Base-by-base conservation (phyloP, 106 monocot genomes). In the Hemerocallis citrina region DNA sequence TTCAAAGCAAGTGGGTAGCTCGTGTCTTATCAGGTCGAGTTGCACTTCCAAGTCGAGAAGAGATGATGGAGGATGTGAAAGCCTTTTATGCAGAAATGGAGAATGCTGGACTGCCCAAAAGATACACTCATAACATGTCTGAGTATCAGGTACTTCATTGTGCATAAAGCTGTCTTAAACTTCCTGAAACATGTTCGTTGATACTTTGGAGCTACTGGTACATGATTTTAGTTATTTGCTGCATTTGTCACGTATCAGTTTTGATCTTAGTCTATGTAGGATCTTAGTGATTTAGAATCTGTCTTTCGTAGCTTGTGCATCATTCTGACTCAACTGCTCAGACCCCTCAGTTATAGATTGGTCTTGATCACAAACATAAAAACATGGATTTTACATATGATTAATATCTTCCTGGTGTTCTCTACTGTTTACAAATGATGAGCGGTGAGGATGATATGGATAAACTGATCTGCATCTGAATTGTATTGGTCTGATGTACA, bases 1-100 rank as follows among this genome's bases (percentile, higher is more conserved):
- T 92, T 15, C 98, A 98, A 78, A 92, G 92, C 68, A 98, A 88
- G 68, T 98, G 98, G 98, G 81, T 92, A 32, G 87, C 92, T 39
- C 70, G 76, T 32, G 73, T 78, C 69, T 66, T 98, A 61, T 92
- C 98, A 32, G 92, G 88, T 21, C 52, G 77, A 42, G 69, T 92
- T 30, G 13, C 62, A 14, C 85, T 98, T 28, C 88, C 92, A 40
- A 70, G 79, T 3, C 48, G 61, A 29, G 81, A 81, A 21, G 77
- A 84, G 46, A 98, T 98, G 98, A 68, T 92, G 81, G 57, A 78
- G 17, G 91, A 91, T 62, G 57, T 82, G 20, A 66, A 78, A 59
- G 59, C 65, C 31, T 79, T 73, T 19, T 82, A 98, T 46, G 27
- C 14, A 32, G 68, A 85, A 38, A 8, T 92, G 9, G 85, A 92